Conservation (phyloP, 1,284 basidiomycete genomes). For the Blastosporella zonata region DNA sequence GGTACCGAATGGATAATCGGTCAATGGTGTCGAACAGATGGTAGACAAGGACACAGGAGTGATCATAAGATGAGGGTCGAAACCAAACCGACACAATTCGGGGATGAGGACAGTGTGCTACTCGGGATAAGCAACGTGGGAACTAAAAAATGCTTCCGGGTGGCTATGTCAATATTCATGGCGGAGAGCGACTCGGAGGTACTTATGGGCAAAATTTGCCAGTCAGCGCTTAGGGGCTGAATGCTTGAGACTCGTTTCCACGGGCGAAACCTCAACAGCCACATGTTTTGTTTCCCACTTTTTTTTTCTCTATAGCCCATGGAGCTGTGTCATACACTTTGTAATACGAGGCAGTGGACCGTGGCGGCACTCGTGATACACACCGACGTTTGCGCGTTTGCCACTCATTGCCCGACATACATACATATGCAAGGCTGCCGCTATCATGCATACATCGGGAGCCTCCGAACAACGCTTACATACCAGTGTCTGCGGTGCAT, state of each 20-base stretch:
- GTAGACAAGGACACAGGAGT: constrained; percentile 13
- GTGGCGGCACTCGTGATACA: not conserved
- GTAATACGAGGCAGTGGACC: not conserved
- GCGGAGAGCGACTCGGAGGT: no score
- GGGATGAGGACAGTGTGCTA: not conserved
- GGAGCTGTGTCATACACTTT: not conserved
- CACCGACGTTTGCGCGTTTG: not conserved
- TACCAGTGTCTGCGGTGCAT: not conserved
- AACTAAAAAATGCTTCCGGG: not conserved
- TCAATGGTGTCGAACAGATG: constrained; percentile 13
- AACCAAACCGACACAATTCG: constrained; percentile 1
- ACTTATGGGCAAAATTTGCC: no score
- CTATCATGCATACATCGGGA: no score
- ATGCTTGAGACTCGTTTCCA: not conserved
- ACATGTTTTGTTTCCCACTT: not conserved
- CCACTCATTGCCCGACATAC: not conserved
- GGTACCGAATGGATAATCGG: constrained; percentile 13
- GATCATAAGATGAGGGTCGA: not conserved
- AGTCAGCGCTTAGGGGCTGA: not conserved
- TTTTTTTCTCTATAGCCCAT: not conserved
- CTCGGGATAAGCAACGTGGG: constrained; percentile 11
- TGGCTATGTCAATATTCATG: not conserved
- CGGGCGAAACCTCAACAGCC: not conserved
- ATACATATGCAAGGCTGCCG: no score
- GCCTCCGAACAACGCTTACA: not conserved